Conservation (phyloP, 1,284 basidiomycete species). For the Boletus nobilissimus region DNA sequence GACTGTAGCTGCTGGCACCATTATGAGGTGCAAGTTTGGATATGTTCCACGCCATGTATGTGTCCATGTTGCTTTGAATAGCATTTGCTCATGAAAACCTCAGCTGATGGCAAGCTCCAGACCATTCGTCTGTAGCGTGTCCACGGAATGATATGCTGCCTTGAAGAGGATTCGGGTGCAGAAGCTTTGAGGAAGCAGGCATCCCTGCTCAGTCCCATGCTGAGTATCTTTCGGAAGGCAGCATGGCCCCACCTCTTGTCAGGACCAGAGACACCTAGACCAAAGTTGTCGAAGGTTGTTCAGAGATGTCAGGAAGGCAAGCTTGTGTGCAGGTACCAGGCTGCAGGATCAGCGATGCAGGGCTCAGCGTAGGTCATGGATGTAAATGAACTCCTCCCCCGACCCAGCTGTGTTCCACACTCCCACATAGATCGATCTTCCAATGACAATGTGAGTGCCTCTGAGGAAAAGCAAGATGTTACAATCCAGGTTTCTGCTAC, state of each 20-base stretch:
- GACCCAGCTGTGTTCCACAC: constrained; percentile 23
- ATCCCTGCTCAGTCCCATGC: background rate
- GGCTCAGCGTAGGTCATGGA: background rate
- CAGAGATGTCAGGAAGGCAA: background rate
- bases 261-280: background rate
- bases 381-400: background rate
- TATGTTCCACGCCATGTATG: background rate
- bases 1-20: background rate
- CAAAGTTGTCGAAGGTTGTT: background rate
- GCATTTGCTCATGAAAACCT: background rate
- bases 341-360: background rate
- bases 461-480: background rate
- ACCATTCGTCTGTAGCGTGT: constrained; percentile 21
- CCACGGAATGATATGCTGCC: constrained; percentile 18
- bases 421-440: background rate
- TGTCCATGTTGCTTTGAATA: background rate
- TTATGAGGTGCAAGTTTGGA: background rate
- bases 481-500: background rate
- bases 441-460: background rate
- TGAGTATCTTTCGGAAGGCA: background rate
- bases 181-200: background rate
- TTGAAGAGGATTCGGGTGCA: background rate
- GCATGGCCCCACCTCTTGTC: background rate
- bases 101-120: constrained; percentile 14
- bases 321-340: background rate